Conservation (phyloP, 2,329 filamentous ascomycete species). For the Kalaharituber pfeilii region DNA sequence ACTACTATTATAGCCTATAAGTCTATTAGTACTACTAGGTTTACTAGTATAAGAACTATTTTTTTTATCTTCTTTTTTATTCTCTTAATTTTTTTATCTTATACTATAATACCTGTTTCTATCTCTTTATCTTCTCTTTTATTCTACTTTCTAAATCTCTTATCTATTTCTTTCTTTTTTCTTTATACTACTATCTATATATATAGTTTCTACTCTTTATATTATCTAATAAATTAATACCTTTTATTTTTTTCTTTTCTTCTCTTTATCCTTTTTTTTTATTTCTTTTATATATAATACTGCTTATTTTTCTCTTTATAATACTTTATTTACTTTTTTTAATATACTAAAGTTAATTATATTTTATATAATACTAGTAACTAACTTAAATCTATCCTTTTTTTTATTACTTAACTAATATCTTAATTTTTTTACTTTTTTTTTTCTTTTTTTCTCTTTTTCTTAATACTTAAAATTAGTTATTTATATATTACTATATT, state of each 20-base stretch:
- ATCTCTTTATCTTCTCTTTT: not conserved
- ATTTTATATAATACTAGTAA: no score
- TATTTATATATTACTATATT: no score
- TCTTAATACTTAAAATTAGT: not conserved
- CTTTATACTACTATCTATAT: no score
- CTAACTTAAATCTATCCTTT: not conserved
- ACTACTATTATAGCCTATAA: no score
- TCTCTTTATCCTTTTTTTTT: constrained; percentile 1
- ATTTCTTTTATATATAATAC: not conserved
- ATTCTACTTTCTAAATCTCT: not conserved
- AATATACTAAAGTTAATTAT: no score
- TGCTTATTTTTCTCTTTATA: not conserved
- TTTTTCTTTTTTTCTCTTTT: not conserved
- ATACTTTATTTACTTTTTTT: not conserved
- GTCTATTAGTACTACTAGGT: no score
- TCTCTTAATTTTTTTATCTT: not conserved
- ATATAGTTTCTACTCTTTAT: no score
- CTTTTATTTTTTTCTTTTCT: no score
- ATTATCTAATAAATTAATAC: no score
- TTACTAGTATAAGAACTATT: no score
- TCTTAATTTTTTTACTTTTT: not conserved
- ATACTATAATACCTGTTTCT: not conserved
- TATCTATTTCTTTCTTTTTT: not conserved
- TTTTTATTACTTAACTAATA: not conserved
- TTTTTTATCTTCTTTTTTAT: not conserved